phyloP scores from a whole-genome alignment of 805 yeast genomes.

The Wickerhamomyces strasburgensis region DNA sequence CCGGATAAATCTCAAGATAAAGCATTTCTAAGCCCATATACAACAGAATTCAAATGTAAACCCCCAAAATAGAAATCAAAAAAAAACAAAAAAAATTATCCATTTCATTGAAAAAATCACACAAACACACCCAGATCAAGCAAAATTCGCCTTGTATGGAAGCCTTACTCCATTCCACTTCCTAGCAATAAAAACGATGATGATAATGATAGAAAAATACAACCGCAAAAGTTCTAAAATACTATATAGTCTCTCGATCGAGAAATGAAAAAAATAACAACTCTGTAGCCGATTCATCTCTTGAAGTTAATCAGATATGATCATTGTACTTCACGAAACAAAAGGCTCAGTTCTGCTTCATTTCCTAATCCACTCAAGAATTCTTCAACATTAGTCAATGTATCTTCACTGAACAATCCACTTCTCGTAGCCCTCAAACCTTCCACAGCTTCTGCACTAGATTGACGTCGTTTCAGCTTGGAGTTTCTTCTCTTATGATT shows the following conservation, averaged over 20 bases:
- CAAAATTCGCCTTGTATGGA: neutral
- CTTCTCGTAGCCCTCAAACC: conserved; percentile 70
- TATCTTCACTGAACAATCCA: conserved; percentile 72
- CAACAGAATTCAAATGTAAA: too few species aligned
- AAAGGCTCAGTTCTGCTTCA: conserved; percentile 34
- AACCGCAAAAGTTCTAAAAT: too few species aligned
- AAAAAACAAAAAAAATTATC: too few species aligned
- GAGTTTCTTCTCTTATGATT: conserved; percentile 22
- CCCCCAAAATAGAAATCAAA: too few species aligned
- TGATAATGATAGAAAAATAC: neutral
- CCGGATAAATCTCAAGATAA: too few species aligned
- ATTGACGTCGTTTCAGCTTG: conserved; percentile 51
- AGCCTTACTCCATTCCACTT: too few species aligned
- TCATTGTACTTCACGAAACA: conserved; percentile 24
- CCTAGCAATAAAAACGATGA: neutral
- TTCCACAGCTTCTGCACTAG: conserved; percentile 72
- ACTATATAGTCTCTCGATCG: neutral
- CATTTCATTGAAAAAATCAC: too few species aligned
- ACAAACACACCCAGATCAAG: neutral
- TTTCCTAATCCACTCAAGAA: conserved; percentile 48
- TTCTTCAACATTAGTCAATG: conserved; percentile 71
- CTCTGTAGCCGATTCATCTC: too few species aligned
- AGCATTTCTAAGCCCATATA: too few species aligned
- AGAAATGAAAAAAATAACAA: too few species aligned
- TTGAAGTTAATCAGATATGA: neutral